Conservation (phyloP, 495 filamentous ascomycete species). For the Penicillium cataractarum region DNA sequence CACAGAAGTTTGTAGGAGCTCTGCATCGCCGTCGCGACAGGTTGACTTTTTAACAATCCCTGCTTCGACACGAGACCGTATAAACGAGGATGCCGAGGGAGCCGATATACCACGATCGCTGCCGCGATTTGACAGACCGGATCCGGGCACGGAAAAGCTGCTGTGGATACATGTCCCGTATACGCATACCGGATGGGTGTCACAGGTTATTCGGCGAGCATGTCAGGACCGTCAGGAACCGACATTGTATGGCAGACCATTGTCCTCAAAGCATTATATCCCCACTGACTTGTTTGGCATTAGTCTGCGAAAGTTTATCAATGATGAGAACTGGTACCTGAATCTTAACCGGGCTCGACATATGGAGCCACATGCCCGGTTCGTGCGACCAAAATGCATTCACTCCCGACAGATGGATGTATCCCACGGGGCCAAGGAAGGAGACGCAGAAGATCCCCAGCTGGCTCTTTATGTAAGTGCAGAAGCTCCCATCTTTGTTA, state of each 20-base stretch:
- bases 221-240: slow-evolving; percentile 34
- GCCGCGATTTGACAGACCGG: slow-evolving; percentile 45
- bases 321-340: slow-evolving; percentile 48
- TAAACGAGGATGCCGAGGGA: slow-evolving; percentile 25
- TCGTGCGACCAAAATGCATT: slow-evolving; percentile 45
- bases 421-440: slow-evolving; percentile 26
- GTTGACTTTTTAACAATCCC: slow-evolving; percentile 35
- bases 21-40: slow-evolving; percentile 26
- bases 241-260: slow-evolving; percentile 25
- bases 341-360: slow-evolving; percentile 51
- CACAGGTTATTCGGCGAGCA: slow-evolving; percentile 31
- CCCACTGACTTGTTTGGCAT: not conserved
- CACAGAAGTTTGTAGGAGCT: slow-evolving; percentile 8
- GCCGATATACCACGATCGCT: slow-evolving; percentile 35
- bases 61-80: slow-evolving; percentile 28
- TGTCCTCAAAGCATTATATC: not conserved
- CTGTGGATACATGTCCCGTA: slow-evolving; percentile 71
- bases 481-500: not conserved
- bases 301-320: slow-evolving; percentile 56
- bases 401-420: slow-evolving; percentile 37
- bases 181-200: slow-evolving; percentile 69
- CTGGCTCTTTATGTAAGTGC: slow-evolving; percentile 46
- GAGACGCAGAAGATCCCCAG: slow-evolving; percentile 35
- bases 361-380: slow-evolving; percentile 51
- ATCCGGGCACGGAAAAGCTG: slow-evolving; percentile 51